A percentile compares a stretch with the other conserved stretches of the same genome.
Conservation (phyloP, 2,329 filamentous ascomycete species). For the Cladosporium sp. region DNA sequence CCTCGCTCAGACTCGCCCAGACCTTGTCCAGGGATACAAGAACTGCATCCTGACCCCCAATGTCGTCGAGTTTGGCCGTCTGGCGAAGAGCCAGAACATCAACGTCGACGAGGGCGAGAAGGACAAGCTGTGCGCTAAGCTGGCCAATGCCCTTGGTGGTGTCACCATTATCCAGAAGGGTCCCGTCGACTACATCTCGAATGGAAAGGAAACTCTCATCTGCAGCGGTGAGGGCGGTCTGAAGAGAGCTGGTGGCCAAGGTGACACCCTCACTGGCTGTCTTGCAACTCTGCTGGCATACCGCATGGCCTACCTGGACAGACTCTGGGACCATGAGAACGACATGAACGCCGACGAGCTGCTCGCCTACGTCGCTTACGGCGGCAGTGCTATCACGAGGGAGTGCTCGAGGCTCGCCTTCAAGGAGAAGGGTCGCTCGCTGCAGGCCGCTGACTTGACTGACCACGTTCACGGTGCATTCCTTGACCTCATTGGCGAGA, state of each 20-base stretch:
- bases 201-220: conserved; percentile 67
- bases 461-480: conserved; percentile 84
- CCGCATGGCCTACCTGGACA: conserved; percentile 78
- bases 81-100: conserved; percentile 70
- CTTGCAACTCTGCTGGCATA: conserved; percentile 85
- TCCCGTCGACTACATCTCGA: conserved; percentile 70
- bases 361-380: conserved; percentile 74
- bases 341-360: conserved; percentile 53
- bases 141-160: conserved; percentile 73
- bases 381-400: conserved; percentile 78
- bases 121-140: conserved; percentile 56
- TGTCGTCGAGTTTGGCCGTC: conserved; percentile 79
- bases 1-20: conserved; percentile 68
- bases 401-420: conserved; percentile 88
- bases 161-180: conserved; percentile 93
- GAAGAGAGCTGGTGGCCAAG: conserved; percentile 91
- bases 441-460: conserved; percentile 90
- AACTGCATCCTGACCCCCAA: conserved; percentile 91
- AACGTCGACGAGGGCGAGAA: conserved; percentile 49
- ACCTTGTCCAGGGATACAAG: conserved; percentile 71
- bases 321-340: conserved; percentile 62
- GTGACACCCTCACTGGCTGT: conserved; percentile 86
- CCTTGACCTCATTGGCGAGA: conserved; percentile 69
- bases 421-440: conserved; percentile 71
- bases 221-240: conserved; percentile 73